Evolutionary conservation across 495 filamentous ascomycete species (phyloP), one percentile per base, ranked within the genome.

Genomic region (Friedmanniomyces simplex): DNA sequence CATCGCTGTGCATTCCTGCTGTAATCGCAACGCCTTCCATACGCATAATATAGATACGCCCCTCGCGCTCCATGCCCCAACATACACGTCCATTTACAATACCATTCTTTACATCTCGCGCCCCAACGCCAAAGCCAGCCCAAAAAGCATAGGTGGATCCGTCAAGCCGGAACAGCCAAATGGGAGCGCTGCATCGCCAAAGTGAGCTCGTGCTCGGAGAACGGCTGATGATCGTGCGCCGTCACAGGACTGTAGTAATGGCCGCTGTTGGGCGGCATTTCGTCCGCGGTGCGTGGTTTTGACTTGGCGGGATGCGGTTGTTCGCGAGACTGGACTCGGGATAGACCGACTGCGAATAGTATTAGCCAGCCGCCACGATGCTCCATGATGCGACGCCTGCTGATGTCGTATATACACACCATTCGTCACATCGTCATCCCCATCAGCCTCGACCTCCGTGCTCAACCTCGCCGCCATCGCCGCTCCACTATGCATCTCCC

Each of bases 141-240:
- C 39, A 16, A 43, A 43, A 43, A 43, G 39, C 13, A 43, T 6
- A 43, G 13, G 14, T 5, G 5, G 14, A 43, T 43, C 39, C 4
- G 14, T 49, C 46, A 49, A 26, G 28, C 10, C 49, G 63, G 60
- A 16, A 60, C 60, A 21, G 64, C 66, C 24, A 72, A 54, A 51
- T 66, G 60, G 20, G 68, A 65, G n/a, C 61, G 54, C 45, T 67
- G 57, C 36, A 71, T 36, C 24, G 70, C 70, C 26, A 67, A 57
- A 18, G 57, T 59, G 47, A 72, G 58, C 42, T 71, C 69, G 16
- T 66, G 66, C 22, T 55, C 55, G 1, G 62, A 57, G 50, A 71
- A 71, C 3, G 63, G 66, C 14, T 55, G 20, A 47, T 67, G 66
- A 42, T 52, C 54, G 26, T 65, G 61, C 21, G 54, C 54, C 16